Percentiles rank a stretch among this genome's conserved stretches.
Conservation (phyloP, 805 yeast species). For the Hanseniaspora clermontiae region DNA sequence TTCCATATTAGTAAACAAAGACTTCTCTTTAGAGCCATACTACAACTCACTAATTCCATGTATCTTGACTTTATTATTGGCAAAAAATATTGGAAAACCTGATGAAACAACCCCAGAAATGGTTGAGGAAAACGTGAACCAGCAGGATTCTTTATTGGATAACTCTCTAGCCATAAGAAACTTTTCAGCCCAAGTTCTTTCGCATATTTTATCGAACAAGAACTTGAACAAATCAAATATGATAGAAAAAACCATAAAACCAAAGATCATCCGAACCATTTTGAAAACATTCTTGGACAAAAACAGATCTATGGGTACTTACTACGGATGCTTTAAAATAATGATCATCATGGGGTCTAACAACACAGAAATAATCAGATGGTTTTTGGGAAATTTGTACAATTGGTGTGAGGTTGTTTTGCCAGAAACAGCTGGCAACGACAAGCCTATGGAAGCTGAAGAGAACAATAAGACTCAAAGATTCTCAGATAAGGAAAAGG, state of each 20-base stretch:
- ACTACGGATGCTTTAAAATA: slow-evolving; percentile 83
- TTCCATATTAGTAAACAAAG: slow-evolving; percentile 67
- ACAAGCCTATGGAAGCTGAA: slow-evolving; percentile 15
- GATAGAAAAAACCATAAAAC: slow-evolving; percentile 76
- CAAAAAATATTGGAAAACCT: slow-evolving; percentile 65
- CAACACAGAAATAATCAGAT: slow-evolving; percentile 63
- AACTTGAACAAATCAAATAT: slow-evolving; percentile 59
- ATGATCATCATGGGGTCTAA: slow-evolving; percentile 56
- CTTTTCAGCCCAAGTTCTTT: slow-evolving; percentile 71
- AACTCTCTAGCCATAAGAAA: slow-evolving; percentile 57
- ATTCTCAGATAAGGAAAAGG: slow-evolving; percentile 35
- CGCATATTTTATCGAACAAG: slow-evolving; percentile 39
- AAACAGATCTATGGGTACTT: slow-evolving; percentile 73
- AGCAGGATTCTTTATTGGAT: slow-evolving; percentile 24
- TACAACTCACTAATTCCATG: slow-evolving; percentile 97
- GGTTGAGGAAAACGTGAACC: slow-evolving; percentile 17
- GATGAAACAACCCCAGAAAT: slow-evolving; percentile 22
- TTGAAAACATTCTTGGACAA: slow-evolving; percentile 82
- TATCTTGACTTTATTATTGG: slow-evolving; percentile 73
- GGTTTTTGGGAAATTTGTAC: slow-evolving; percentile 70
- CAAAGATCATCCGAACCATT: slow-evolving; percentile 85
- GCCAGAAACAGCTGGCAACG: neutral
- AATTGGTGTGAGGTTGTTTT: slow-evolving; percentile 63
- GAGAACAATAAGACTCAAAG: slow-evolving; percentile 16
- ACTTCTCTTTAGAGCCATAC: slow-evolving; percentile 85